Base-by-base conservation (phyloP, 768 basidiomycete genomes). In the Pleurotus sapidus region DNA sequence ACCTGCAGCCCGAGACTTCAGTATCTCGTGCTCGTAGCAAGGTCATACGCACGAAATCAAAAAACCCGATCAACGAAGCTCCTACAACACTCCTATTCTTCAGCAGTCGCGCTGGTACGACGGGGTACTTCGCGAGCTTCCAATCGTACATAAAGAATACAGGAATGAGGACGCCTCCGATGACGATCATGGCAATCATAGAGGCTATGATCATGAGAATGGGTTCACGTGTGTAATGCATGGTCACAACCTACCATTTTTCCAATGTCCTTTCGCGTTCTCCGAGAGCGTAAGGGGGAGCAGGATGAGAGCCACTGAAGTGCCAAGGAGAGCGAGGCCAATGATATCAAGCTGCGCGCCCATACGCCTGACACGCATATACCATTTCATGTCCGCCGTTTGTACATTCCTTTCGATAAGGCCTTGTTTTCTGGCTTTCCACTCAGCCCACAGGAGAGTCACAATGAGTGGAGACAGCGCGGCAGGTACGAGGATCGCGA, bases 61-160 rank as follows among this genome's bases (percentile, higher is more conserved):
- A 78, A 49, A 83, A 85, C 14, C 85, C 87, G 59, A 91, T 84
- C 20, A 82, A 60, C 18, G 80, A 74, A 1, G 85, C 82, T 12
- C 81, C 76, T 11, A 87, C 70, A 14, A 90, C 81, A 24, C 78
- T 83, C n/a, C 73, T 71, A 62, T 87, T 88, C 34, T 64, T 61
- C 57, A 84, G 68, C 72, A 89, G 87, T 17, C 84, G 77, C 15
- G 74, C 72, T 9, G 88, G 79, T 20, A 89, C 71, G 47, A 91
- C 80, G 1, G 89, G 89, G 51, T 74, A 72, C 20, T 71, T 72
- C 14, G 89, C 82, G 55, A 76, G 67, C 62, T 74, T 79, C 57
- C 76, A 67, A 54, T 84, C 82, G 73, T 77, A 86, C 27, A 78
- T 56, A 15, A 65, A 66, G 49, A 79, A 79, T 0, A 74, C 60